These are phyloP conservation scores for Citrus sp. DNA, from an alignment of 345 rosid species.

Conservation along the genomic window DNA sequence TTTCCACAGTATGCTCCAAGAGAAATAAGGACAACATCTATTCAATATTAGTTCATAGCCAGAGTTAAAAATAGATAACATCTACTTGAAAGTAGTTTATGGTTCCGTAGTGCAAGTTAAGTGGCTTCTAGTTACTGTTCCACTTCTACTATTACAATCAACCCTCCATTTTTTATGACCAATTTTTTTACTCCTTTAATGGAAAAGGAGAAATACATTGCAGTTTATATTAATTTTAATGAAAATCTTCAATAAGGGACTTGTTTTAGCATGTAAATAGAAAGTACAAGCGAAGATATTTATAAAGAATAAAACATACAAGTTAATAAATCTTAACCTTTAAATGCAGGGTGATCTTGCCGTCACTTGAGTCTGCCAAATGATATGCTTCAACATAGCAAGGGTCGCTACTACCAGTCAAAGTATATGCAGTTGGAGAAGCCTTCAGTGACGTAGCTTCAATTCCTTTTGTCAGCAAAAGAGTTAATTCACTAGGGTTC, in stretches of 20 bases:
- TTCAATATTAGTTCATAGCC: background rate
- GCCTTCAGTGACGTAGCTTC: constrained; percentile 71
- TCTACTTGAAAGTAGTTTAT: background rate
- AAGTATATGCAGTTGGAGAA: constrained; percentile 71
- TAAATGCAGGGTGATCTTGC: constrained; percentile 84
- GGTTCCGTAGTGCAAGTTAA: background rate
- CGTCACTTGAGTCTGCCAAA: constrained; percentile 94
- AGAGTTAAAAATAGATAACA: background rate
- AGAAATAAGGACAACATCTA: background rate
- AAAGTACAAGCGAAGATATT: background rate
- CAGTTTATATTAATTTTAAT: background rate
- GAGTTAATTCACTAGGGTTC: constrained; percentile 78
- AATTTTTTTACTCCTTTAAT: background rate
- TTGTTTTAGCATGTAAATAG: background rate
- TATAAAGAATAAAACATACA: background rate
- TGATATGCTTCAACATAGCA: constrained; percentile 96
- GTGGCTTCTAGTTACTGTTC: background rate
- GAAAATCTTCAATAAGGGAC: background rate
- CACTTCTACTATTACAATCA: background rate
- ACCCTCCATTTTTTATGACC: background rate
- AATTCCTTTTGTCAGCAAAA: constrained; percentile 73
- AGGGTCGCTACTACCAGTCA: constrained; percentile 97
- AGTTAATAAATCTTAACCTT: constrained; percentile 48
- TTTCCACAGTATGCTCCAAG: background rate
- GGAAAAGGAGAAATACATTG: background rate